Evolutionary conservation across 805 yeast genomes (phyloP), one percentile per base, ranked within the genome.

Genomic region (Lipomyces starkeyi): DNA sequence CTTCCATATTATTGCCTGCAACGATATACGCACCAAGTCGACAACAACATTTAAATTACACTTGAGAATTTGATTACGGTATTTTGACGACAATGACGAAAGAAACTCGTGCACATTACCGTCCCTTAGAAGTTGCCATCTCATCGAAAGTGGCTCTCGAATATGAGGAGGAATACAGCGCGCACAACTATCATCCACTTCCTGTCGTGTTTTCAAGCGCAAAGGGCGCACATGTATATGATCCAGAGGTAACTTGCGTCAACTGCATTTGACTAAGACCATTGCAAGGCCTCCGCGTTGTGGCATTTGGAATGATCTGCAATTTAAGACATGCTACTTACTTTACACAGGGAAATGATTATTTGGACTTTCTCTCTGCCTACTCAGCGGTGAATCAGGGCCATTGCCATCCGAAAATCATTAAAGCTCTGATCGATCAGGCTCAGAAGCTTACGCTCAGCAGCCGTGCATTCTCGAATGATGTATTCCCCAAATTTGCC

Each of bases 331-430:
- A 20, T 13, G 34, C n/a, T 32, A 20, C 22, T 25, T 57, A 34
- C 7, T 6, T 27, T 52, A 35, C 37, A 29, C 54, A 70, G 81
- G 98, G 97, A 72, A 91, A 89, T 53, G 93, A 93, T 78, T 94
- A 93, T 80, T 82, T 94, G 72, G 98, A 94, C 80, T 94, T 94
- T 77, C 82, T 94, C 69, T 90, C 97, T 20, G 98, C 98, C 13
- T 94, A 94, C 81, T 92, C 97, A 34, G 98, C 98, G 4, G 97
- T 94, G 43, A 94, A 94, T 83, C 98, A 94, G 80, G 98, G 98
- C 68, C 98, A 94, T 79, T 93, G 98, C 79, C 98, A 94, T 79
- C 98, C 98, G 65, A 88, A 91, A 79, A 93, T 94, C 77, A 85
- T 94, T 68, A 83, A 80, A 56, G 98, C 98, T 2, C 84, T 94